Evolutionary conservation across 805 yeast genomes (phyloP).

Genomic region (Nakazawaea molendinolei): DNA sequence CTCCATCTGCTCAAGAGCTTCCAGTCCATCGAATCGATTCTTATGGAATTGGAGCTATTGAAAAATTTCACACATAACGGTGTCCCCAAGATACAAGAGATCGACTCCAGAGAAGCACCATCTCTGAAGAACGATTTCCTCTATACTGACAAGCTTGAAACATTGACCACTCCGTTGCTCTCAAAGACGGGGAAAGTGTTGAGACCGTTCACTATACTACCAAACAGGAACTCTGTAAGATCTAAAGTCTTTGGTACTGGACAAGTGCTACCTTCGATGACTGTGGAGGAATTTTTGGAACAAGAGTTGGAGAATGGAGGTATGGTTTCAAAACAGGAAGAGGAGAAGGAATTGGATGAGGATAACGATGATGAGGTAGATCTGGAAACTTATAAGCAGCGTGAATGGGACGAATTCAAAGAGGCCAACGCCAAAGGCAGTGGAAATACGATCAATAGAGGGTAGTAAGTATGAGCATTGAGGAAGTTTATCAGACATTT

Average conservation of each 20-base stretch:
- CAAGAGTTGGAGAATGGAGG: constrained; percentile 84
- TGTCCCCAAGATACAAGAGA: constrained; percentile 15
- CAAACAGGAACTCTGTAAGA: constrained; percentile 48
- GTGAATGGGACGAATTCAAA: constrained; percentile 92
- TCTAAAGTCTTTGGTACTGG: constrained; percentile 84
- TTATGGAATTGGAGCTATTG: constrained; percentile 66
- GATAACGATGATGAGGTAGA: constrained; percentile 62
- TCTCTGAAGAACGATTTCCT: constrained; percentile 31
- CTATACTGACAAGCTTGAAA: constrained; percentile 62
- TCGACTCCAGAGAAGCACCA: constrained; percentile 10
- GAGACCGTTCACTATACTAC: constrained; percentile 75
- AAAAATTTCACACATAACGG: constrained; percentile 30
- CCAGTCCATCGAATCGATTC: constrained; percentile 45
- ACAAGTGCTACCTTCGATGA: constrained; percentile 87
- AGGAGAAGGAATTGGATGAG: constrained; percentile 33
- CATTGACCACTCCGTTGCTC: constrained; percentile 42
- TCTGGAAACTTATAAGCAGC: constrained; percentile 60
- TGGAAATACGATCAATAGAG: constrained; percentile 77
- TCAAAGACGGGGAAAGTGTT: constrained; percentile 72
- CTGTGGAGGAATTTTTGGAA: constrained; percentile 86
- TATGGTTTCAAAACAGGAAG: constrained; percentile 45
- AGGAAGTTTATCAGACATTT: not conserved
- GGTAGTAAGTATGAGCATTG: constrained; percentile 32
- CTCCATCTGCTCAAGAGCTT: constrained; percentile 49
- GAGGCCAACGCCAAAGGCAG: constrained; percentile 84